Evolutionary conservation across 179 eudicot species (phyloP), one percentile per base, ranked within the genome.

Genomic region (Camellia oleifera): DNA sequence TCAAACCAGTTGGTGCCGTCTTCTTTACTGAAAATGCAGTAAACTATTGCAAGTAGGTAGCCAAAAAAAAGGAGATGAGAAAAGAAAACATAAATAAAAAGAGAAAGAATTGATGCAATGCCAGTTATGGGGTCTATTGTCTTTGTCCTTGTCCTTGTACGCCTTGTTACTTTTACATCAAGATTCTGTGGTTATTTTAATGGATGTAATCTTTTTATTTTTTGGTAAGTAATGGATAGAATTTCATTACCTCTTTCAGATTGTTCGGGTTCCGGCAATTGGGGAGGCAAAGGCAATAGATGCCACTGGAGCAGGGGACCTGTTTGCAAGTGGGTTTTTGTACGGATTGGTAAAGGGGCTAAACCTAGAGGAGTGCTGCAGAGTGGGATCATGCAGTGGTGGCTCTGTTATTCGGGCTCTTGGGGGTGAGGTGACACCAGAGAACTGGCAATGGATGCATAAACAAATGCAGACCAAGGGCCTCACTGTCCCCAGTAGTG

Each of bases 301-400:
- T 78, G 93, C 99, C 60, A 97, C 99, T 0, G 99, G 99, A 73
- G 99, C 99, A 3, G 99, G 99, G 6, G 99, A 97, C 83, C 92
- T 97, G 26, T 97, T 97, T 81, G 98, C 99, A 1, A 85, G 97
- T 42, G 99, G 99, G 57, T 97, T 97, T 83, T 78, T 97, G 77
- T 97, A 97, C 46, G 98, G 99, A 57, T 78, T 97, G 81, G 87
- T 94, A 54, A 93, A 89, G 58, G 98, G 97, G 76, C 71, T 93
- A 18, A 82, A 97, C 4, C 87, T 97, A 3, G 98, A 94, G 70
- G 93, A 94, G 32, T 97, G 97, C 77, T 97, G 99, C 85, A 88
- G 83, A 82, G 86, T 91, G 9, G 99, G 99, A 5, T 84, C 99
- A 11, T 97, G 98, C 78, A 94, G 97, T 69, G 99, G 99, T 4